Evolutionary conservation across 331 rosid species (phyloP).

Genomic region (Saraca asoca): DNA sequence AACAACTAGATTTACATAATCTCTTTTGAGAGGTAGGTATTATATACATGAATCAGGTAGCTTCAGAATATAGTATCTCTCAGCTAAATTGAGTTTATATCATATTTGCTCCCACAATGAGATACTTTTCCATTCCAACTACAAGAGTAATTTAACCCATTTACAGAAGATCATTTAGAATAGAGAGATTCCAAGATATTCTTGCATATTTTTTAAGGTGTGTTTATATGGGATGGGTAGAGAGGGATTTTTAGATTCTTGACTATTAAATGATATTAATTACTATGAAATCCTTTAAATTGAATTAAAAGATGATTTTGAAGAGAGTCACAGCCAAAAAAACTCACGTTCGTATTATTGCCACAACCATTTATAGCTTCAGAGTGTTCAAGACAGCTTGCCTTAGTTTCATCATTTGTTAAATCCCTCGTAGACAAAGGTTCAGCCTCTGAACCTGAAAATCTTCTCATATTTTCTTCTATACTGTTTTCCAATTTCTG

Average conservation of each 20-base stretch:
- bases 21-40: not conserved
- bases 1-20: not conserved
- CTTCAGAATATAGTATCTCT: not conserved
- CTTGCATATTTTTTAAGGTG: not conserved
- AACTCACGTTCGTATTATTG: conserved; percentile 53
- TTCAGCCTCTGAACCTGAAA: conserved; percentile 45
- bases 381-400: conserved; percentile 36
- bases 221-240: conserved; percentile 16
- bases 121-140: not conserved
- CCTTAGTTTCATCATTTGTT: conserved; percentile 39
- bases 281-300: conserved; percentile 27
- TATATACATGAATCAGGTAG: not conserved
- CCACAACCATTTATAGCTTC: conserved; percentile 37
- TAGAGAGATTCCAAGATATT: not conserved
- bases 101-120: not conserved
- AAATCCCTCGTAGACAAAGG: conserved; percentile 36
- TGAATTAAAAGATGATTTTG: conserved; percentile 16
- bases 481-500: conserved; percentile 37
- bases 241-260: not conserved
- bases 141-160: not conserved
- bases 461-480: conserved; percentile 32
- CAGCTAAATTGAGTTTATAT: conserved; percentile 3
- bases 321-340: conserved; percentile 16
- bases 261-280: conserved; percentile 5
- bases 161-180: conserved; percentile 2